These are phyloP conservation scores for Datura wrightii DNA, from an alignment of 257 asterid species.

Conservation along the genomic window DNA sequence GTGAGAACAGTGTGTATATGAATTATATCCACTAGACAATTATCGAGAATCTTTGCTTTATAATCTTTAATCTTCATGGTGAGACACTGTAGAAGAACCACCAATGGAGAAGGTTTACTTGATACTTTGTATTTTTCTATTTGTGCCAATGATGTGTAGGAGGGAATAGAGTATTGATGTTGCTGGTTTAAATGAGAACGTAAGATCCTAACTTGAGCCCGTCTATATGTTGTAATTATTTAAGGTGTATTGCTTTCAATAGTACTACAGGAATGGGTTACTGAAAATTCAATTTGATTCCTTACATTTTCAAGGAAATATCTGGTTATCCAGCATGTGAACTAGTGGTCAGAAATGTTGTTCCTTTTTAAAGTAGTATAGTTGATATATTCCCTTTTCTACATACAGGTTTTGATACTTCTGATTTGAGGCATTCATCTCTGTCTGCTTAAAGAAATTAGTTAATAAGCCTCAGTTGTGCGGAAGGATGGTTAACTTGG, in stretches of 20 bases:
- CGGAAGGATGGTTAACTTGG: constrained; percentile 60
- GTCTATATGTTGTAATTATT: background rate
- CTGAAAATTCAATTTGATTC: background rate
- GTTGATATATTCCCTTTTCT: background rate
- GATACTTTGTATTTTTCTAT: background rate
- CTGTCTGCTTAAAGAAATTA: background rate
- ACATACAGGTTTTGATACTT: background rate
- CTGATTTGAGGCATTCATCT: background rate
- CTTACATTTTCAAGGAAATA: background rate
- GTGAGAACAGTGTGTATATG: background rate
- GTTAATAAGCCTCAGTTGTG: background rate
- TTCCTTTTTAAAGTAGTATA: background rate
- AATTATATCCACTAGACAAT: background rate
- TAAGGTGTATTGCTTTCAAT: background rate
- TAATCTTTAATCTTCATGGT: background rate
- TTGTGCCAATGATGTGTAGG: background rate
- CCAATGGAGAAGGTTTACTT: background rate
- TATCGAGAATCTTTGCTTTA: background rate
- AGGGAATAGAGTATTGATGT: background rate
- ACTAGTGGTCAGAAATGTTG: background rate
- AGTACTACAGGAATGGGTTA: background rate
- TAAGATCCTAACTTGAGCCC: background rate
- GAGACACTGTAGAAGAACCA: background rate
- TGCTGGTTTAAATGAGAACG: background rate
- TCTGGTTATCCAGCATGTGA: background rate